A percentile compares a stretch with the other conserved stretches of the same genome.
Conservation (phyloP, 2,329 filamentous ascomycete species). For the Colletotrichum kahawae region DNA sequence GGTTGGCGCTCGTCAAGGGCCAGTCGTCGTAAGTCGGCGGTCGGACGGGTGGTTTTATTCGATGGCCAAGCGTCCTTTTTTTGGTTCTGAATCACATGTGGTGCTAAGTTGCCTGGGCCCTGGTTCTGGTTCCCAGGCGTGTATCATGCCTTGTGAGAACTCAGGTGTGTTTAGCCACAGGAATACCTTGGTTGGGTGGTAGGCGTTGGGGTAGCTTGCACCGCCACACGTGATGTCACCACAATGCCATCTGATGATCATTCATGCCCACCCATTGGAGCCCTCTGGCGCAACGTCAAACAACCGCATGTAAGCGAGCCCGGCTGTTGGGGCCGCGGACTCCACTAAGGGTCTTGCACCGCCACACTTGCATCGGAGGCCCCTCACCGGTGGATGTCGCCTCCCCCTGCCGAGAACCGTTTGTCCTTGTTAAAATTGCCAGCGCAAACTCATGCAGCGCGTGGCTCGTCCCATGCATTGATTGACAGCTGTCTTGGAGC, state of each 20-base stretch:
- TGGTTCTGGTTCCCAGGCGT: neutral
- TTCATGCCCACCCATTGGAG: slow-evolving; percentile 9
- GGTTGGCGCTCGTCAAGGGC: neutral
- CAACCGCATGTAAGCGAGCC: slow-evolving; percentile 11
- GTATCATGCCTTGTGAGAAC: neutral
- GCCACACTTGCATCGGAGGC: slow-evolving; percentile 8
- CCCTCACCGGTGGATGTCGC: neutral
- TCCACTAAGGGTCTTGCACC: slow-evolving; percentile 2
- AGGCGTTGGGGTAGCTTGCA: slow-evolving; percentile 15
- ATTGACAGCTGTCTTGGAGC: neutral
- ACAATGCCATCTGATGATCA: slow-evolving; percentile 4
- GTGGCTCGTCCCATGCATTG: neutral
- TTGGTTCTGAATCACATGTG: slow-evolving; percentile 17
- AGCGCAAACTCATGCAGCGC: neutral
- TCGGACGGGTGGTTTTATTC: slow-evolving; percentile 13
- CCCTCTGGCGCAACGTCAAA: slow-evolving; percentile 10
- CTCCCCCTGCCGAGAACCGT: neutral
- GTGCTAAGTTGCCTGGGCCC: neutral
- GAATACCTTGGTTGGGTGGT: slow-evolving; percentile 1
- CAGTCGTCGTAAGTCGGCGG: neutral
- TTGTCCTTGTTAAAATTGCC: neutral
- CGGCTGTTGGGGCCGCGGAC: neutral
- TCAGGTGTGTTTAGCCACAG: slow-evolving; percentile 1
- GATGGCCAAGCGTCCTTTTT: slow-evolving; percentile 1
- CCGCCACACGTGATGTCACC: slow-evolving; percentile 26